phyloP scores from a whole-genome alignment of 1,284 basidiomycete genomes.

The Tilletiopsis washingtonensis region DNA sequence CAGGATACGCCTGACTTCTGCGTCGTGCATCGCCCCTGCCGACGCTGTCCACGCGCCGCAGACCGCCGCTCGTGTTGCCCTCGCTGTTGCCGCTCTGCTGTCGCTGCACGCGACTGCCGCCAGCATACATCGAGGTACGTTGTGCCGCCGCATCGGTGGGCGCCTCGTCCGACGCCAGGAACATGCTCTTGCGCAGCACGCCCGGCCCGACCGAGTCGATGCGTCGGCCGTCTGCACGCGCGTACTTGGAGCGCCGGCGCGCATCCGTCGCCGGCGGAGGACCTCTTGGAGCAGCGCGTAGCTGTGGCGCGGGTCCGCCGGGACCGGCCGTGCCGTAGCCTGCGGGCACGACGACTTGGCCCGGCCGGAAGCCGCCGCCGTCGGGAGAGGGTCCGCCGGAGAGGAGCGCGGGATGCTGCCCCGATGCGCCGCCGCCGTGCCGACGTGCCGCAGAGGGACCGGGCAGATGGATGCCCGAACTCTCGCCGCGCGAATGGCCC shows the following conservation, averaged over 20 bases:
- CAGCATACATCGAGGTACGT: not conserved
- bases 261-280: constrained; percentile 7
- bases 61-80: not conserved
- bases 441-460: constrained; percentile 1
- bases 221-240: not conserved
- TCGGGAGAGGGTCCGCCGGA: constrained; percentile 1
- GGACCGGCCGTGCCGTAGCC: not conserved
- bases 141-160: not conserved
- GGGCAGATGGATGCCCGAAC: constrained; percentile 1
- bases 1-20: constrained; percentile 2
- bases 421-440: not conserved
- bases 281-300: constrained; percentile 1
- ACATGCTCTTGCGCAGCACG: constrained; percentile 9
- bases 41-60: constrained; percentile 8
- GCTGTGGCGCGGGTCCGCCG: not conserved
- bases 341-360: not conserved
- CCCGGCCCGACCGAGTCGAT: constrained; percentile 12
- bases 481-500: constrained; percentile 5
- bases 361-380: constrained; percentile 2
- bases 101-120: not conserved
- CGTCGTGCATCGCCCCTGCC: constrained; percentile 6
- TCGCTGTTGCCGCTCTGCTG: not conserved
- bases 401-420: not conserved
- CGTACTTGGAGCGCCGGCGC: constrained; percentile 6
- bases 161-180: constrained; percentile 1